Conservation (phyloP, 257 asterid genomes). For the Prunella vulgaris region DNA sequence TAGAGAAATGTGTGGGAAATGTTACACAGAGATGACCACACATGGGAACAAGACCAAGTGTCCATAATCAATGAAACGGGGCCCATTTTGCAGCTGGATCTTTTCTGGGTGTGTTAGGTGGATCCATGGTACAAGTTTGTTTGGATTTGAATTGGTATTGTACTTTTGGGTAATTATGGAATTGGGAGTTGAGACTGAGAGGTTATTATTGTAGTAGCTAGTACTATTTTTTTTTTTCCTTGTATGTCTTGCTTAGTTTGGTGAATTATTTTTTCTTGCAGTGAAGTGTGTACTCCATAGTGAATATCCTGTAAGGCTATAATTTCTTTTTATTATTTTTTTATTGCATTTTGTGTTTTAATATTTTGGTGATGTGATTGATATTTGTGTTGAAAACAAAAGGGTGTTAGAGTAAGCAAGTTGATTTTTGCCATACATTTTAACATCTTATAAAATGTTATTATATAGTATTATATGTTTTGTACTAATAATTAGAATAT, state of each 20-base stretch:
- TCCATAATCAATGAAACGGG: conserved; percentile 29
- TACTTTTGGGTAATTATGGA: conserved; percentile 1
- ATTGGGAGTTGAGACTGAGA: neutral
- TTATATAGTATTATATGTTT: too few species aligned
- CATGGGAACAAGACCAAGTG: conserved; percentile 54
- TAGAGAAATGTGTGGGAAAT: conserved; percentile 53
- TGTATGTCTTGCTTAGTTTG: neutral
- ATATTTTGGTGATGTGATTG: too few species aligned
- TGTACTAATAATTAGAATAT: too few species aligned
- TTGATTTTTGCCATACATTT: too few species aligned
- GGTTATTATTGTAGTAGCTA: neutral
- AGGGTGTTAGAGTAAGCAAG: too few species aligned
- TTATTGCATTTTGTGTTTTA: too few species aligned
- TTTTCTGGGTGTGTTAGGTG: conserved; percentile 4
- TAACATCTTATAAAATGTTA: too few species aligned
- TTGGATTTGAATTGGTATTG: neutral
- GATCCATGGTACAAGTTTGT: neutral
- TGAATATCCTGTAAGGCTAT: too few species aligned
- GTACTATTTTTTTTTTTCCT: neutral
- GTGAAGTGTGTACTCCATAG: too few species aligned
- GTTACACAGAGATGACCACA: conserved; percentile 59
- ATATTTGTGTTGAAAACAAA: too few species aligned
- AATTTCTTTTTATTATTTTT: too few species aligned
- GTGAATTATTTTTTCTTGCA: too few species aligned
- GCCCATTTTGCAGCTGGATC: conserved; percentile 17